phyloP scores from a whole-genome alignment of 352 stramenopile genomes.

The Phytophthora sp. region DNA sequence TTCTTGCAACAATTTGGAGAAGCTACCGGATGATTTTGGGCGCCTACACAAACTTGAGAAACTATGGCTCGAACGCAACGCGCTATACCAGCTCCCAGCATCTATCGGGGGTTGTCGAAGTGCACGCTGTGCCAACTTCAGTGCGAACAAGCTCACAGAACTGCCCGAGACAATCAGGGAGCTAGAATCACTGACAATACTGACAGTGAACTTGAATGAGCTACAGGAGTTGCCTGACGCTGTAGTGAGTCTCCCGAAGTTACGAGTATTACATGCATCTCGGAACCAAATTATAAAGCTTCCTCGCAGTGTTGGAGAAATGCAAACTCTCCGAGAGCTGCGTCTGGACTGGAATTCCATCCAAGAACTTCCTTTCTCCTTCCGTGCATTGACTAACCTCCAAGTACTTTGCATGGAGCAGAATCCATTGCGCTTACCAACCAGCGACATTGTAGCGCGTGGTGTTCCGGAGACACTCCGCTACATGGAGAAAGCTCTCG shows the following conservation, averaged over 20 bases:
- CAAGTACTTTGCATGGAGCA: constrained; percentile 59
- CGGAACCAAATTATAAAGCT: constrained; percentile 52
- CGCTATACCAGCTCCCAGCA: constrained; percentile 40
- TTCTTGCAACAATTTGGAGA: constrained; percentile 56
- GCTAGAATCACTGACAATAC: constrained; percentile 43
- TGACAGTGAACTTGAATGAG: constrained; percentile 64
- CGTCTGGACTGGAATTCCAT: constrained; percentile 72
- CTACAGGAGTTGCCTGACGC: constrained; percentile 50
- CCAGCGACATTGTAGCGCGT: constrained; percentile 51
- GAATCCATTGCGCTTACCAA: constrained; percentile 61
- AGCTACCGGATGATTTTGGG: constrained; percentile 52
- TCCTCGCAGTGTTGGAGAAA: constrained; percentile 55
- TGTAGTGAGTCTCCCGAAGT: constrained; percentile 34
- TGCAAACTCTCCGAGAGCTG: constrained; percentile 51
- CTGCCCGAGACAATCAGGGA: constrained; percentile 49
- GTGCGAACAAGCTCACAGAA: constrained; percentile 39
- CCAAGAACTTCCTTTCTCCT: constrained; percentile 68
- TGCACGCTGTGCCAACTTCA: constrained; percentile 50
- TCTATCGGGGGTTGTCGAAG: constrained; percentile 48
- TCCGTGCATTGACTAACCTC: constrained; percentile 40
- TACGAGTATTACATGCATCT: constrained; percentile 50
- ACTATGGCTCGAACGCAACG: constrained; percentile 62
- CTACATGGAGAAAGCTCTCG: constrained; percentile 63
- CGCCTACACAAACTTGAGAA: constrained; percentile 38
- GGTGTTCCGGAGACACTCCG: constrained; percentile 52